Evolutionary conservation across 495 filamentous ascomycete species (phyloP), one percentile per base, ranked within the genome.

Genomic region (Aspergillus biplanus): DNA sequence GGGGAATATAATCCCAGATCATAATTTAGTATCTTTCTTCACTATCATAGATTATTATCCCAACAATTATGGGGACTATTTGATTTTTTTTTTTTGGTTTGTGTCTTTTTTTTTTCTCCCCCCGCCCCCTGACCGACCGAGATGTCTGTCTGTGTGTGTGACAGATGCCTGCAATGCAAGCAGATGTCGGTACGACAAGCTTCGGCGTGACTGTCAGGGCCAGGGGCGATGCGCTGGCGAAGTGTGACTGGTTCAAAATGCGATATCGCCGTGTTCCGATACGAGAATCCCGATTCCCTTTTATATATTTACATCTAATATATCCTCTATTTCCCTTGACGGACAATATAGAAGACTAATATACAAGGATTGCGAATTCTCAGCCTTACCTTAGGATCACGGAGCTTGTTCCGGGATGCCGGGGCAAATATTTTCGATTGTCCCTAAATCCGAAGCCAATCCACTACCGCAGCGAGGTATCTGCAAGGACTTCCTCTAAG

Each of bases 161-260:
- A 27, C 21, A 27, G n/a, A 44, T 44, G 11, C 2, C 8, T 44
- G 39, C 39, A 12, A 44, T 44, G 39, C 8, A 44, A 27, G 2
- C 21, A 27, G 6, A 44, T 44, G 47, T 31, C 16, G 47, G 47
- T 50, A 50, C 27, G 60, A 57, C 53, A 63, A 63, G 60, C 60
- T 63, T 63, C 60, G n/a, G 16, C 47, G 33, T 27, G 48, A 27
- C 16, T 53, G 54, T 49, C 61, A 58, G 61, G 61, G 55, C 27
- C 59, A 21, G 27, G 39, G 39, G 44, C 49, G 42, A 56, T 57
- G 46, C 33, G 61, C 34, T 63, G 61, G 61, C 54, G 31, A 46
- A 18, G 21, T 53, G 3, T 58, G 61, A 63, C 46, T 63, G 55
- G 46, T 50, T 50, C 9, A 31, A 18, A 50, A 21, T 27, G 16